Evolutionary conservation across 139 green algal species (phyloP).

Genomic region (Deuterostichococcus epilithicus): DNA sequence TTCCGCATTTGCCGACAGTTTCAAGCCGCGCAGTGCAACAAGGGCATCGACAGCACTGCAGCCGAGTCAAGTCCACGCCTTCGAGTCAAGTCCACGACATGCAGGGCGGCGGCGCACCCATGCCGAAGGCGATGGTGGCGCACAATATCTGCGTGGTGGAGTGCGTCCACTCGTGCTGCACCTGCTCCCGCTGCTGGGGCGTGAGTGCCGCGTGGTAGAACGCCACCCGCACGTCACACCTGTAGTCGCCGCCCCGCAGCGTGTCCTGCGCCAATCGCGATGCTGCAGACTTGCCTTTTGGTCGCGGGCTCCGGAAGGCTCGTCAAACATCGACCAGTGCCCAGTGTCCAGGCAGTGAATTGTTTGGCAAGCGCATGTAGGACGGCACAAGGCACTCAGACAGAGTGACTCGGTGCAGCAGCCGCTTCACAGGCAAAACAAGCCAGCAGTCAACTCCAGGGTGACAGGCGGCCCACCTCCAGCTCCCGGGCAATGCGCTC

Average conservation of each 20-base stretch:
- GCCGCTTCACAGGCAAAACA: not conserved
- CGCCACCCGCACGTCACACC: not conserved
- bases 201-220: constrained; percentile 77
- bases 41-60: too few species aligned
- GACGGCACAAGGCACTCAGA: not conserved
- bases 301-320: too few species aligned
- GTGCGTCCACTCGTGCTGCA: constrained; percentile 81
- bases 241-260: constrained; percentile 15
- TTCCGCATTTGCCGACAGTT: too few species aligned
- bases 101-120: constrained; percentile 72
- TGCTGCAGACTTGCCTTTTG: not conserved
- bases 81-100: too few species aligned
- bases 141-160: constrained; percentile 68
- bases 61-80: too few species aligned
- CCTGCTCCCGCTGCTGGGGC: constrained; percentile 57
- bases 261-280: constrained; percentile 1
- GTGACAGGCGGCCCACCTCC: too few species aligned
- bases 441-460: not conserved
- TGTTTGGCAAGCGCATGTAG: not conserved
- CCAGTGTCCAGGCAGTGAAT: too few species aligned
- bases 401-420: not conserved
- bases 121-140: constrained; percentile 91
- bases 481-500: constrained; percentile 74
- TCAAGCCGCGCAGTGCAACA: too few species aligned
- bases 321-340: too few species aligned